These are phyloP conservation scores for Saturnispora bothae DNA, from an alignment of 805 yeast genomes.

Conservation along the genomic window DNA sequence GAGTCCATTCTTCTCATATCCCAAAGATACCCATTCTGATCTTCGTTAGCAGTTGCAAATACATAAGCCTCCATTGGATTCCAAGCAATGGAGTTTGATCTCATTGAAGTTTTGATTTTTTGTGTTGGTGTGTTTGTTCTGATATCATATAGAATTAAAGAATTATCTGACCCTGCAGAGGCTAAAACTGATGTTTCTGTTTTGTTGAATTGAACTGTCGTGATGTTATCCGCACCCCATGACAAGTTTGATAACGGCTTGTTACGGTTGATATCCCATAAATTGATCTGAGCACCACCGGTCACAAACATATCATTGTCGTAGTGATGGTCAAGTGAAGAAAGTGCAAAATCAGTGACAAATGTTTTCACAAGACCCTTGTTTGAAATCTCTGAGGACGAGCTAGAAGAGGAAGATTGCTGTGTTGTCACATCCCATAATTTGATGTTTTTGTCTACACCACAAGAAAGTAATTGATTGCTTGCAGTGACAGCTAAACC, in stretches of 20 bases:
- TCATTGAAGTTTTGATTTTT: conserved; percentile 70
- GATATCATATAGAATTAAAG: conserved; percentile 80
- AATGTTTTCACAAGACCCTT: conserved; percentile 68
- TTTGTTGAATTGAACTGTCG: conserved; percentile 73
- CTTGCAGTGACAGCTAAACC: conserved; percentile 73
- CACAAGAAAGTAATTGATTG: conserved; percentile 57
- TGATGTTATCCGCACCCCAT: conserved; percentile 95
- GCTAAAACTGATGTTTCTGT: conserved; percentile 87
- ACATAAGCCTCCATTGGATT: conserved; percentile 96
- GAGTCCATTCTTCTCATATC: conserved; percentile 89
- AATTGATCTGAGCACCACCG: conserved; percentile 79
- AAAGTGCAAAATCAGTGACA: conserved; percentile 75
- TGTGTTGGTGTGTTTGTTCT: conserved; percentile 89
- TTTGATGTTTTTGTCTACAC: conserved; percentile 83
- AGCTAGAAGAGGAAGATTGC: conserved; percentile 14
- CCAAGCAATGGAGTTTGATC: conserved; percentile 85
- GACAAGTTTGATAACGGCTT: conserved; percentile 68
- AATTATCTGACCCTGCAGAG: conserved; percentile 82
- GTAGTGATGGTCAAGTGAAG: conserved; percentile 78
- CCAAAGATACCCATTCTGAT: conserved; percentile 88
- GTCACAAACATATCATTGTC: conserved; percentile 70
- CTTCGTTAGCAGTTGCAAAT: conserved; percentile 88
- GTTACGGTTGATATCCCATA: conserved; percentile 86
- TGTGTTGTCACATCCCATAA: conserved; percentile 69
- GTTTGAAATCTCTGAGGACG: conserved; percentile 21